These are phyloP conservation scores for Boletellus ananas DNA, from an alignment of 768 basidiomycete species.

Conservation along the genomic window DNA sequence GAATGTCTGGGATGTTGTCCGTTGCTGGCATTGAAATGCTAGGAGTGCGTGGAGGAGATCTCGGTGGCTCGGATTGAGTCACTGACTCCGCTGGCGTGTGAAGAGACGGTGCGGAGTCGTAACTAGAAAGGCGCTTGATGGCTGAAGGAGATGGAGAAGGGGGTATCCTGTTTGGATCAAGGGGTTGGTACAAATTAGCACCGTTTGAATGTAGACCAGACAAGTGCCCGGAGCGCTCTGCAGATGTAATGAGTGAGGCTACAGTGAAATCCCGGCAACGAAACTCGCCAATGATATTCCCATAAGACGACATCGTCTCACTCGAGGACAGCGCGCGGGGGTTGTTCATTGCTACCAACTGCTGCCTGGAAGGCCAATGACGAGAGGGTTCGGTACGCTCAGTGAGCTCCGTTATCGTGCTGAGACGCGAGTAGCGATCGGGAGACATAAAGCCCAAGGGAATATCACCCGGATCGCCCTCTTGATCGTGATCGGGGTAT, in stretches of 20 bases:
- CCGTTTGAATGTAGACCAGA: conserved; percentile 1
- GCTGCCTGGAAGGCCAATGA: conserved; percentile 42
- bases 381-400: conserved; percentile 60
- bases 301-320: conserved; percentile 55
- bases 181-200: conserved; percentile 12
- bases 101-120: conserved; percentile 56
- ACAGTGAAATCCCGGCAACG: background rate
- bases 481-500: conserved; percentile 21
- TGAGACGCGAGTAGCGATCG: conserved; percentile 40
- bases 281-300: conserved; percentile 53
- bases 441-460: conserved; percentile 34
- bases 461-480: conserved; percentile 23
- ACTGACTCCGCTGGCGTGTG: conserved; percentile 40
- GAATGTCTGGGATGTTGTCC: conserved; percentile 53
- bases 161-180: conserved; percentile 56
- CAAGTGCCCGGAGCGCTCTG: conserved; percentile 23
- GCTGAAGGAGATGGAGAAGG: conserved; percentile 70
- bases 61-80: conserved; percentile 30
- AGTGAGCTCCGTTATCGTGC: conserved; percentile 65
- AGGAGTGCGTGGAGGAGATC: conserved; percentile 36
- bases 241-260: conserved; percentile 4
- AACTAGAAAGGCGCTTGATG: conserved; percentile 53
- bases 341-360: conserved; percentile 36
- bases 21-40: conserved; percentile 44
- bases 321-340: conserved; percentile 36